Evolutionary conservation across 441 rosid genomes (phyloP).

Genomic region (Euphorbia celastroides): DNA sequence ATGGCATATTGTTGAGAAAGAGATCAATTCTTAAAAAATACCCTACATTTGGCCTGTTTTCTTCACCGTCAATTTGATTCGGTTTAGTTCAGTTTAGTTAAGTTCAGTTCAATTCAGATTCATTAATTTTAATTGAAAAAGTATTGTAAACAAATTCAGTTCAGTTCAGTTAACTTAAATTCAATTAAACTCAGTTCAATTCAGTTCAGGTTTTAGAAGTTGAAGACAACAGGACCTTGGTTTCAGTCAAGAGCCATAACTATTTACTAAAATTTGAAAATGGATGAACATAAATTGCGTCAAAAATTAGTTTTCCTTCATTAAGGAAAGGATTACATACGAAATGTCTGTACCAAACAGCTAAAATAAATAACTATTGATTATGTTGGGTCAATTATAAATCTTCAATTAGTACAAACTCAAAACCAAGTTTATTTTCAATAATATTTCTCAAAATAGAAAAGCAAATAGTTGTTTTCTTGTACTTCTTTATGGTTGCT

Average conservation of each 20-base stretch:
- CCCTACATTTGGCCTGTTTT: too few relatives aligned
- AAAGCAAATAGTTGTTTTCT: not conserved
- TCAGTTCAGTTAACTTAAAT: too few relatives aligned
- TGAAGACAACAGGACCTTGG: too few relatives aligned
- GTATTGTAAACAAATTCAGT: too few relatives aligned
- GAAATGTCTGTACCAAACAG: slow-evolving; percentile 1
- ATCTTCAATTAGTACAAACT: not conserved
- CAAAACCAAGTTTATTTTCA: not conserved
- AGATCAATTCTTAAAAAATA: too few relatives aligned
- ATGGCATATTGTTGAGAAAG: too few relatives aligned
- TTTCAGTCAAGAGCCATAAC: slow-evolving; percentile 2
- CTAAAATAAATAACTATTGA: not conserved
- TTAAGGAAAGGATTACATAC: not conserved
- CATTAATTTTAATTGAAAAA: too few relatives aligned
- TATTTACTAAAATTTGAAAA: slow-evolving; percentile 18
- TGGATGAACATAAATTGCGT: slow-evolving; percentile 15
- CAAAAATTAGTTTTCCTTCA: slow-evolving; percentile 11
- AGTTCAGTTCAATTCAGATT: too few relatives aligned
- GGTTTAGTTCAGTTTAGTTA: too few relatives aligned
- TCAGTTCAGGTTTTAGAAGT: too few relatives aligned
- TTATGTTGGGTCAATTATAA: slow-evolving; percentile 5
- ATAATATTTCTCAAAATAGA: slow-evolving; percentile 6
- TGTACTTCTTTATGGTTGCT: not conserved
- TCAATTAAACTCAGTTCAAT: too few relatives aligned
- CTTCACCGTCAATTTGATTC: too few relatives aligned